Base-by-base conservation (phyloP, 345 rosid species). In the Acer saccharum region DNA sequence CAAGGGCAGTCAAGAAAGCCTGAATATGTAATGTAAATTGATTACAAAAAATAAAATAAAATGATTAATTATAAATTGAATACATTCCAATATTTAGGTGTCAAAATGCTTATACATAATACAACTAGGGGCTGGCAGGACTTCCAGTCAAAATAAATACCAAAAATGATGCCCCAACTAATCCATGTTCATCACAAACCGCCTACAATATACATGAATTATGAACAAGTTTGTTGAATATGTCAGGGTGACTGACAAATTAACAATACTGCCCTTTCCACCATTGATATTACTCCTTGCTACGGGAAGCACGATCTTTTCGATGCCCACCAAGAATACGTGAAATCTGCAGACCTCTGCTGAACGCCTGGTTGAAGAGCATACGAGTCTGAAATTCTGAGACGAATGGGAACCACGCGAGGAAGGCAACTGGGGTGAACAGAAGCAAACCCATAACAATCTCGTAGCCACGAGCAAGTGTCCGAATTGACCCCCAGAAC, bases 341-440 rank as follows among this genome's bases (percentile, higher is more conserved):
- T 9, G 98, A 97, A 83, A 97, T 97, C 84, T 97, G 98, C 77
- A 97, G 88, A 81, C 98, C 98, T 91, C 99, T 89, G 79, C 99
- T 97, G 84, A 97, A 97, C 16, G 98, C 99, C 83, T 97, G 99
- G 92, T 97, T 97, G 88, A 97, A 97, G 32, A 97, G 89, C 99
- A 97, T 97, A 43, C 99, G 98, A 11, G 99, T 97, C 80, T 97
- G 99, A 78, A 97, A 97, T 80, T 97, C 99, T 0, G 99, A 94
- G 58, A 97, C 98, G 65, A 97, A 97, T 0, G 98, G 99, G 78
- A 97, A 97, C 99, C 99, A 97, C 2, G 99, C 98, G 55, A 97
- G 85, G 89, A 97, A 97, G 25, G 98, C 98, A 46, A 97, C 98
- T 2, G 99, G 99, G 1, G 99, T 97, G 86, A 97, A 97, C 67